Evolutionary conservation across 768 basidiomycete species (phyloP), one percentile per base, ranked within the genome.

Genomic region (Pleurotus platypus): DNA sequence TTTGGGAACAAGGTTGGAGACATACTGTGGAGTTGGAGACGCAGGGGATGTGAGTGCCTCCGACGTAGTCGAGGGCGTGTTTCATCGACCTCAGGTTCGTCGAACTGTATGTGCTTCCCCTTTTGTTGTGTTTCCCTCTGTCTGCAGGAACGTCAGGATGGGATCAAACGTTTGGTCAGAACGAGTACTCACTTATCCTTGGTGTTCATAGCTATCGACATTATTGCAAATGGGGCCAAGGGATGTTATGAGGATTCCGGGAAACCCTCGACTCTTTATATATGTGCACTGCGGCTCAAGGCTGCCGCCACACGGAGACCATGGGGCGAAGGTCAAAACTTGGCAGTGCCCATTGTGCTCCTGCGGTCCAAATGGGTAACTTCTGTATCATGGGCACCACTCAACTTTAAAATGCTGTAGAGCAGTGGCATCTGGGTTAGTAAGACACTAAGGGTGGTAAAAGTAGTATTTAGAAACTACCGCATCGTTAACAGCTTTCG

Each of bases 321-420:
- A 42, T 40, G 49, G 16, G 35, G 30, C 26, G 49, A 18, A 27
- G 16, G 37, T 16, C 15, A 26, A 15, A 26, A 37, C 51, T 54
- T 54, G 51, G 39, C 39, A 42, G 37, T 54, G 51, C 49, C 49
- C 49, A 50, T 50, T 35, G 30, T 50, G 26, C 49, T 16, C n/a
- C 51, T 54, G 51, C 51, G 51, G 42, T 54, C 51, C 42, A 54
- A 40, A 54, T 54, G 39, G 51, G 39, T 49, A 15, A 54, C 39
- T 9, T 20, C 24, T n/a, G 37, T 20, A 16, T 22, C 39, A 18
- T 16, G 16, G 39, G 51, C 18, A 30, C n/a, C 16, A n/a, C 38
- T 8, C 39, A 54, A 54, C 51, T 54, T 40, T 54, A 42, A 54
- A 54, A 54, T 54, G 51, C 51, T 54, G 51, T 54, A 40, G 51